These are phyloP conservation scores for Diaporthe longicolla DNA, from an alignment of 2,329 filamentous ascomycete species.

Conservation along the genomic window DNA sequence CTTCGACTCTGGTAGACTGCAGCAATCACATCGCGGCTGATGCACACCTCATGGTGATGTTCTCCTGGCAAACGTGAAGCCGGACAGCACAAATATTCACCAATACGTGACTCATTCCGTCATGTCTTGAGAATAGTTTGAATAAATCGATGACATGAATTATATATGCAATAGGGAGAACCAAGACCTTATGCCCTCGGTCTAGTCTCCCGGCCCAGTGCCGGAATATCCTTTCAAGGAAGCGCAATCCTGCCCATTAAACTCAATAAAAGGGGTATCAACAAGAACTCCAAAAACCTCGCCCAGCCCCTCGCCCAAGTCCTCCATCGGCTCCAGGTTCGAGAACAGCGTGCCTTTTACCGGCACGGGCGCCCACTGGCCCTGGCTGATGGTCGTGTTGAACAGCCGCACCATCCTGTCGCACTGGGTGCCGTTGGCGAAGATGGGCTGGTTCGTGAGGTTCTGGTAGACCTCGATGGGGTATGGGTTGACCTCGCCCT, in stretches of 20 bases:
- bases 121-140: background rate
- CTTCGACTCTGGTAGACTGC: background rate
- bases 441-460: conserved; percentile 69
- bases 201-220: conserved; percentile 39
- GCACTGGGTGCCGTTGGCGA: conserved; percentile 62
- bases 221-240: conserved; percentile 49
- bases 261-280: conserved; percentile 53
- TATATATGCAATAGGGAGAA: conserved; percentile 9
- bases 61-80: background rate
- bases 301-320: conserved; percentile 40
- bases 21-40: background rate
- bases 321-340: conserved; percentile 46
- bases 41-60: background rate
- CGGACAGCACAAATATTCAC: background rate
- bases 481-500: conserved; percentile 48
- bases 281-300: conserved; percentile 50
- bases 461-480: conserved; percentile 62
- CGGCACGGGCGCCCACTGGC: conserved; percentile 45
- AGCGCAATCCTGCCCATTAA: conserved; percentile 50
- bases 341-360: conserved; percentile 48
- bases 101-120: background rate
- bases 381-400: conserved; percentile 49
- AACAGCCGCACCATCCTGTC: conserved; percentile 54
- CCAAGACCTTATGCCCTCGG: conserved; percentile 10
- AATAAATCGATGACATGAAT: background rate